These are phyloP conservation scores for Thelephora ganbajun DNA, from an alignment of 768 basidiomycete genomes.

Conservation along the genomic window DNA sequence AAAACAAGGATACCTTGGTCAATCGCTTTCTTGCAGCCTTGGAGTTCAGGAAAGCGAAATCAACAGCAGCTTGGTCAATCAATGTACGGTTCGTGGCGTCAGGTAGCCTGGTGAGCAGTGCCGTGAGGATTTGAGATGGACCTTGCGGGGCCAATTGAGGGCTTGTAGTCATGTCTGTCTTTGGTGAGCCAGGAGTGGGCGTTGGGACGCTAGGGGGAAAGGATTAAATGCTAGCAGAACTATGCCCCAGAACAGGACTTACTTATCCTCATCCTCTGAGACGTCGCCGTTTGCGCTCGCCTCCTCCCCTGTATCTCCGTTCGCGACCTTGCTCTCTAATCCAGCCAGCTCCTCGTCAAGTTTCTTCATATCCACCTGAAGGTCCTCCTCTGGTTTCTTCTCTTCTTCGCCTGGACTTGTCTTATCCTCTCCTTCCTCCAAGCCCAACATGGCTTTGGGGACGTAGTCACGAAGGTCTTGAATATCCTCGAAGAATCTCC, in stretches of 20 bases:
- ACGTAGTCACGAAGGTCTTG: conserved; percentile 87
- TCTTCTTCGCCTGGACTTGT: conserved; percentile 21
- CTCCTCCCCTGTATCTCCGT: conserved; percentile 13
- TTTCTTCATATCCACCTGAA: conserved; percentile 59
- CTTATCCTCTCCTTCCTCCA: conserved; percentile 33
- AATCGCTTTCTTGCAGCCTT: conserved; percentile 91
- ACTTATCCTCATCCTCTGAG: conserved; percentile 30
- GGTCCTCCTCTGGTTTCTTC: conserved; percentile 42
- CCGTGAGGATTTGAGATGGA: conserved; percentile 85
- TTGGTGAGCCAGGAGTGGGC: conserved; percentile 58
- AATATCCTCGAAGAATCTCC: conserved; percentile 85
- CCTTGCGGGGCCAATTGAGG: conserved; percentile 75
- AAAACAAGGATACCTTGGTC: conserved; percentile 44
- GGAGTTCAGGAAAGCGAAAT: conserved; percentile 93
- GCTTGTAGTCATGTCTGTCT: conserved; percentile 36
- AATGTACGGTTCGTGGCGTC: conserved; percentile 85
- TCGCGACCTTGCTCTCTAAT: conserved; percentile 20
- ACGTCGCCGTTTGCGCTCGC: conserved; percentile 13
- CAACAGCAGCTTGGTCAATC: conserved; percentile 89
- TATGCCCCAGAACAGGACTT: conserved; percentile 7
- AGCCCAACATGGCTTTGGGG: conserved; percentile 74
- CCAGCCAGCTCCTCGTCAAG: conserved; percentile 69
- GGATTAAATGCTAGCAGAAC: not conserved
- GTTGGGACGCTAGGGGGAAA: conserved; percentile 27
- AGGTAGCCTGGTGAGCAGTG: conserved; percentile 78